Evolutionary conservation across 75 land plant genomes (phyloP), one percentile per base, ranked within the genome.

Genomic region (Ceratopteris richardii): DNA sequence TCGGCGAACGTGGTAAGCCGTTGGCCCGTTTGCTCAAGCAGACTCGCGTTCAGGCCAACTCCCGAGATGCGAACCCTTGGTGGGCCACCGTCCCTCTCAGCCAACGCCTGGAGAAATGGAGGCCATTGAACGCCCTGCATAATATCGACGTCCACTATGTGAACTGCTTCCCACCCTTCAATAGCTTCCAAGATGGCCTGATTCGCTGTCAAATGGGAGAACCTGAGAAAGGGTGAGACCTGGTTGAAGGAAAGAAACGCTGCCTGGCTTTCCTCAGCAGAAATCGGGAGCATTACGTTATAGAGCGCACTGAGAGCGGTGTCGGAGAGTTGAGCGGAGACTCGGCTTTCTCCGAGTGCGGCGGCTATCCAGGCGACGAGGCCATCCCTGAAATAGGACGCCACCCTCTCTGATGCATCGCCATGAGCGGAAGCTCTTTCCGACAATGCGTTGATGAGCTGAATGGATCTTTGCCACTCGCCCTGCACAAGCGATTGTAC

Each of bases 81-180:
- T 16, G 76, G 82, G n/a, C 74, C 82, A 1, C 64, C 62, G 31
- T 29, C 36, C 0, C 82, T 75, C 22, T 78, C 94, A 1, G 85
- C 95, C n/a, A 93, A 30, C 19, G 90, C 90, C 46, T 93, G 95
- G 77, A 88, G 74, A 29, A 92, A 60, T 0, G 91, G 95, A 14
- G 98, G 90, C 98, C 95, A 93, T 48, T 88, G 98, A 5, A 89
- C 70, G 0, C 98, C 98, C 19, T 88, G 85, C 76, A 79, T 65
- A 43, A 86, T 78, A 44, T 83, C 82, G 25, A 93, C 63, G 68
- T 94, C 98, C 14, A 94, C 54, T 29, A 94, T 76, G 63, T 94
- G 98, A 29, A 94, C 56, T 0, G 64, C 4, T 0, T 48, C 42
- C 27, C 69, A 66, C 19, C 80, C 78, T 5, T 79, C 81, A 14